phyloP scores from a whole-genome alignment of 208 protist genomes.

The Perkinsela sp. region DNA sequence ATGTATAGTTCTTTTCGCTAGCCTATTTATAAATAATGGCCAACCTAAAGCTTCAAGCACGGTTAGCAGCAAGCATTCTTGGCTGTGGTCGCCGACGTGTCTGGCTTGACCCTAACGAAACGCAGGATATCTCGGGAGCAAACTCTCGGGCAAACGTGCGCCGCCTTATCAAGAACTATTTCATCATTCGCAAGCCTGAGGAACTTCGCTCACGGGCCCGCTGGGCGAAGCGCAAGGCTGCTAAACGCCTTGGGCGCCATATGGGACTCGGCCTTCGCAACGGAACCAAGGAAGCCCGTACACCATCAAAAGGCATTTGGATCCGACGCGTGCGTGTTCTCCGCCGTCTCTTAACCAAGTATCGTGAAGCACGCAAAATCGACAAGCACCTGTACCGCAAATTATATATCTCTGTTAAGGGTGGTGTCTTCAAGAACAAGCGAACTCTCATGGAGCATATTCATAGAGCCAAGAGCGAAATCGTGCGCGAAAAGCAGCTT shows the following conservation, averaged over 20 bases:
- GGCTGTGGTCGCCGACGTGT: constrained; percentile 86
- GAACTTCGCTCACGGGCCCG: constrained; percentile 79
- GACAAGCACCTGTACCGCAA: constrained; percentile 87
- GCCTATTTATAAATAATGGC: constrained; percentile 27
- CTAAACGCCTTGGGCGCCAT: constrained; percentile 77
- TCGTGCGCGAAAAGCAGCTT: constrained; percentile 70
- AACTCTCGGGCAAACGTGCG: constrained; percentile 84
- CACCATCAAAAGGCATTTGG: constrained; percentile 88
- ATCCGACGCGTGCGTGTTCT: constrained; percentile 88
- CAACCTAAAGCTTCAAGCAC: constrained; percentile 78
- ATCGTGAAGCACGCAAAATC: constrained; percentile 90
- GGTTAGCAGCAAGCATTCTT: constrained; percentile 85
- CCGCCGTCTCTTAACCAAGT: constrained; percentile 82
- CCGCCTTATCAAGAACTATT: constrained; percentile 85
- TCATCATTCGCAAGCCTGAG: constrained; percentile 85
- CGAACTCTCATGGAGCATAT: constrained; percentile 93
- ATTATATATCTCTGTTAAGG: constrained; percentile 88
- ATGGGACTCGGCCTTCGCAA: constrained; percentile 73
- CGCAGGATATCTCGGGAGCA: constrained; percentile 79
- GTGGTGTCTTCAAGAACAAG: constrained; percentile 99
- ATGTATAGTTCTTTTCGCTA: no score
- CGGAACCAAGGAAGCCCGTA: constrained; percentile 85
- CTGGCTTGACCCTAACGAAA: constrained; percentile 93
- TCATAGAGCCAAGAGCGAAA: constrained; percentile 84
- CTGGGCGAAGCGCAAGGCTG: constrained; percentile 43